Evolutionary conservation across 495 filamentous ascomycete genomes (phyloP).

Genomic region (Lineolata rhizophorae): DNA sequence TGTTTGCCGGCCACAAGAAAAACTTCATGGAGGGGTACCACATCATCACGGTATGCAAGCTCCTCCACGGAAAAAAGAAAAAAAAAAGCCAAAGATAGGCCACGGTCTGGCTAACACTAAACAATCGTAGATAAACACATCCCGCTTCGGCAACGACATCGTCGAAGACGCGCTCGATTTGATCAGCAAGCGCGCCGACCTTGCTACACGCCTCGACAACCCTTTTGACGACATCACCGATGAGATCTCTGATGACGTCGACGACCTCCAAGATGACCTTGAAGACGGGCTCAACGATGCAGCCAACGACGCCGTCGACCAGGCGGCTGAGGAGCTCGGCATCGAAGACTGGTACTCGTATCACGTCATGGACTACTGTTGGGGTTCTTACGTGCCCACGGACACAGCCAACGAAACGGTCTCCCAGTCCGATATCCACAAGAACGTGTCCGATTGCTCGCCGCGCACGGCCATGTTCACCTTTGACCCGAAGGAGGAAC

Average conservation of each 20-base stretch:
- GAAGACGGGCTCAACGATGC: slow-evolving; percentile 4
- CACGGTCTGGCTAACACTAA: not conserved
- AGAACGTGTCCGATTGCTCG: slow-evolving; percentile 40
- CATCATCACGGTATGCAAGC: slow-evolving; percentile 36
- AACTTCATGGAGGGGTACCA: slow-evolving; percentile 39
- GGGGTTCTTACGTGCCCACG: slow-evolving; percentile 34
- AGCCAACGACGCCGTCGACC: slow-evolving; percentile 24
- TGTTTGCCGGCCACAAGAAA: slow-evolving; percentile 44
- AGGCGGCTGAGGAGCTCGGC: slow-evolving; percentile 26
- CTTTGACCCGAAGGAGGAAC: slow-evolving; percentile 35
- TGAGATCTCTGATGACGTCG: too few relatives aligned
- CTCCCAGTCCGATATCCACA: slow-evolving; percentile 11
- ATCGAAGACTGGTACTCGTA: slow-evolving; percentile 55
- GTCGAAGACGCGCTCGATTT: slow-evolving; percentile 10
- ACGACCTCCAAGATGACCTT: slow-evolving; percentile 7
- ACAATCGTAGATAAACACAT: slow-evolving; percentile 36
- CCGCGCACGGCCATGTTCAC: slow-evolving; percentile 28
- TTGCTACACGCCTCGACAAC: too few relatives aligned
- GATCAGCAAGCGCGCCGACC: slow-evolving; percentile 4
- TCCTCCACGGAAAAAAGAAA: too few relatives aligned
- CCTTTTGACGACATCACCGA: slow-evolving; percentile 7
- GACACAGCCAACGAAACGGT: slow-evolving; percentile 23
- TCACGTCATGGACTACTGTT: slow-evolving; percentile 49
- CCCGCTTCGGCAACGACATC: slow-evolving; percentile 31
- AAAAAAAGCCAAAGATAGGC: too few relatives aligned